Base-by-base conservation (phyloP, 305 asterid genomes). In the Fraxinus velutina region DNA sequence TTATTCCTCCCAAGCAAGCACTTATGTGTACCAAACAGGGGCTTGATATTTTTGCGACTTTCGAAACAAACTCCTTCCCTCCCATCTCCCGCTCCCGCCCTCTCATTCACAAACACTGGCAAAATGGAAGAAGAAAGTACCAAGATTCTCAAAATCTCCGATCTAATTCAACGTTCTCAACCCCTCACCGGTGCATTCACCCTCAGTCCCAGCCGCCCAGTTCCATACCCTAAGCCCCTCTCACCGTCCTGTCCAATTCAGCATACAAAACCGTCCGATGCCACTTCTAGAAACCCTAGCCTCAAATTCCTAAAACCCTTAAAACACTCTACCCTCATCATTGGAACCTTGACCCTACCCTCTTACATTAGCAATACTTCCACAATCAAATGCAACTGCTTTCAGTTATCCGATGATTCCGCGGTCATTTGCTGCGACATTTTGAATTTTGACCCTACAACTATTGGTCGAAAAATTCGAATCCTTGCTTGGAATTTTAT, bases 401-500 rank as follows among this genome's bases (percentile, higher is more conserved):
- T 92, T 74, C 93, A 80, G 83, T 92, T 95, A 73, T 86, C 89
- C 30, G 97, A 92, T 78, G 89, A 76, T 33, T 87, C 92, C 9
- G 87, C 89, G 36, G 79, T 88, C 37, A 9, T 92, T 71, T 94
- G 98, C 87, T 92, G 97, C 73, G 97, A 94, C 76, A 77, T 92
- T 85, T 85, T 92, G 82, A 87, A 86, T 78, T 90, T 92, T 64
- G 86, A 86, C 85, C 85, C 88, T 13, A 84, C 78, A 83, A 79
- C 90, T 81, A 80, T 96, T 4, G 96, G 87, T 55, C 77, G 73
- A 47, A 87, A 81, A 76, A 87, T 93, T 36, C 88, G 78, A 55
- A 64, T 92, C 80, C 79, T 84, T 13, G 87, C 97, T 70, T 96
- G 98, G 97, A 96, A 94, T 85, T 96, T 92, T 81, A 83, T 94